A percentile compares a stretch with the other conserved stretches of the same genome.
Conservation (phyloP, 2,329 filamentous ascomycete genomes). For the Colletotrichum zoysiae region DNA sequence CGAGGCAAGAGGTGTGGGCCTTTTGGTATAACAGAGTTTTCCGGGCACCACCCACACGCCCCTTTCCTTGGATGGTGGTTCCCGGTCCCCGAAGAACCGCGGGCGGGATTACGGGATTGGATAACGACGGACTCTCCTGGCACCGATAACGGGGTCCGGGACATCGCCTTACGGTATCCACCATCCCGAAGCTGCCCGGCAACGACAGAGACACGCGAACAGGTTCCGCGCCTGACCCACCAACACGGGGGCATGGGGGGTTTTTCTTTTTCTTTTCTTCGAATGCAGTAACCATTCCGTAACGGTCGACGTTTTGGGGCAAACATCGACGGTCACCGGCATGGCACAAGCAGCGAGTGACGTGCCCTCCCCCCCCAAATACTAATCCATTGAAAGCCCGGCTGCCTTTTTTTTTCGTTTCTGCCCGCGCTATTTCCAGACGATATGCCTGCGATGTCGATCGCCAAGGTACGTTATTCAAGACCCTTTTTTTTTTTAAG, state of each 20-base stretch:
- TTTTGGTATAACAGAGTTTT: conserved; percentile 6
- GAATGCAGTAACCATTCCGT: neutral
- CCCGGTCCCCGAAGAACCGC: conserved; percentile 15
- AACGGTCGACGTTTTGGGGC: conserved; percentile 7
- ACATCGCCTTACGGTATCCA: neutral
- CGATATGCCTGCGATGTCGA: conserved; percentile 17
- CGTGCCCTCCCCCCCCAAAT: neutral
- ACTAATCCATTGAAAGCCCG: conserved; percentile 18
- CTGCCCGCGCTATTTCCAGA: conserved; percentile 4
- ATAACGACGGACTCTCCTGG: conserved; percentile 21
- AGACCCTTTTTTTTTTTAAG: neutral
- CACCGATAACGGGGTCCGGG: conserved; percentile 20
- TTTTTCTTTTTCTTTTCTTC: no score
- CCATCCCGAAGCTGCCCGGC: conserved; percentile 10
- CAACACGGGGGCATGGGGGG: neutral
- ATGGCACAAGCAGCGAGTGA: conserved; percentile 3
- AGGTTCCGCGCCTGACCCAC: neutral
- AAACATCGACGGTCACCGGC: neutral
- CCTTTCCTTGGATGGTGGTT: neutral
- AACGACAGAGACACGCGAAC: neutral
- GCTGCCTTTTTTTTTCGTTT: conserved; percentile 33
- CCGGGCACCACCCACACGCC: neutral
- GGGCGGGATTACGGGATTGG: conserved; percentile 21
- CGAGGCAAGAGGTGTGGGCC: conserved; percentile 22
- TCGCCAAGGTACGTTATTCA: conserved; percentile 18